A percentile compares a stretch with the other conserved stretches of the same genome.
Conservation (phyloP, 208 protist genomes). For the Leishmania major region DNA sequence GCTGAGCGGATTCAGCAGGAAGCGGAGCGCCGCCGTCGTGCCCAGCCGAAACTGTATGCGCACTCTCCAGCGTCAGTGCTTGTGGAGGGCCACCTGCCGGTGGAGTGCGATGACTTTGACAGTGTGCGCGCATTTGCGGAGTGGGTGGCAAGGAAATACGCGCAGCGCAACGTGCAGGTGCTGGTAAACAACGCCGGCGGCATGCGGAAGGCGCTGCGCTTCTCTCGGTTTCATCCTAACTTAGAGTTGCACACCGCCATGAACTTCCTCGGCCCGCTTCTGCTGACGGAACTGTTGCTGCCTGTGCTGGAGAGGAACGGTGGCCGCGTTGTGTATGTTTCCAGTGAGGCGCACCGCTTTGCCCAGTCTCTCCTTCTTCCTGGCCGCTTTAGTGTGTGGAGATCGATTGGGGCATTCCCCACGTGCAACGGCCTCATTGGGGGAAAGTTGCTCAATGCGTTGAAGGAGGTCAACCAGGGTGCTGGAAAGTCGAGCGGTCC, state of each 20-base stretch:
- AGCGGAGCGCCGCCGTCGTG: conserved; percentile 37
- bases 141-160: conserved; percentile 53
- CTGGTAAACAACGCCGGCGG: conserved; percentile 90
- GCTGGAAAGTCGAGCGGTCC: conserved; percentile 37
- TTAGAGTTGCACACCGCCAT: conserved; percentile 84
- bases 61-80: conserved; percentile 47
- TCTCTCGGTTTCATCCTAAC: conserved; percentile 47
- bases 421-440: conserved; percentile 27
- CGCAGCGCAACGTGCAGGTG: conserved; percentile 66
- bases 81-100: conserved; percentile 52
- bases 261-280: conserved; percentile 83
- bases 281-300: conserved; percentile 86
- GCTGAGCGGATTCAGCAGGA: conserved; percentile 45
- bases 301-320: conserved; percentile 63
- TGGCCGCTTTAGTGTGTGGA: conserved; percentile 19
- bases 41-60: conserved; percentile 35
- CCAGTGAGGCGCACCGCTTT: conserved; percentile 77
- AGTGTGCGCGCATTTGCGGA: conserved; percentile 63
- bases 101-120: conserved; percentile 85
- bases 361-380: conserved; percentile 54
- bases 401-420: conserved; percentile 3
- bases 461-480: conserved; percentile 72
- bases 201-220: conserved; percentile 60
- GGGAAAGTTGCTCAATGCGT: conserved; percentile 53
- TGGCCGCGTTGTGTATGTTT: conserved; percentile 86